Evolutionary conservation across 148 eudicot genomes (phyloP), one percentile per base, ranked within the genome.

Genomic region (Hydrangea macrophylla): DNA sequence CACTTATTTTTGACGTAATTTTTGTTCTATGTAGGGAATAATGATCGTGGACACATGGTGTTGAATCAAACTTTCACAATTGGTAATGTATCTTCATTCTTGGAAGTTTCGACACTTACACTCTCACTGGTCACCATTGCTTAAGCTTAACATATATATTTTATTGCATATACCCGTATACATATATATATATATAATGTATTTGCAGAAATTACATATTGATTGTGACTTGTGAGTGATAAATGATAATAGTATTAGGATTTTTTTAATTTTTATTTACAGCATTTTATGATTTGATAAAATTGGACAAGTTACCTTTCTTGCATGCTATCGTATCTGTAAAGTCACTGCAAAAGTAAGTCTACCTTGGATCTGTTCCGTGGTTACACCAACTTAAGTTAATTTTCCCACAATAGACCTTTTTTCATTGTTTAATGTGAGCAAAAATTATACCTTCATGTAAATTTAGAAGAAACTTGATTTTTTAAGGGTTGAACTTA

Each of bases 51-150:
- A 45, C 75, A 66, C 26, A 95, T 95, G 99, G 74, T 91, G 70
- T 72, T 91, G 79, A 85, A 95, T 69, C 97, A 95, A 72, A 95
- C 99, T 48, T 95, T 95, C 72, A 95, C 99, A 7, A 89, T 95
- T 30, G 99, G 99, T 94, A 86, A 67, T 75, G n/a, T 48, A 65
- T 70, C 25, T 39, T 60, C 26, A 17, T 51, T 53, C 61, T 65
- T 36, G 9, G 24, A 35, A 37, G 17, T 55, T 55, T 17, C 60
- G 13, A 42, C 20, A 33, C 55, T 60, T 60, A 9, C n/a, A n/a
- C n/a, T 35, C 17, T 51, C 31, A 35, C 13, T 56, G 26, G 25
- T 20, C 35, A 23, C 25, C 51, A 17, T 57, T n/a, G n/a, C n/a
- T n/a, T n/a, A n/a, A n/a, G 24, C 23, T 58, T 31, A 24, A 30